Percentiles rank a stretch among this genome's conserved stretches.
phyloP scores from a whole-genome alignment of 805 yeast genomes.

The Ogataea pini region DNA sequence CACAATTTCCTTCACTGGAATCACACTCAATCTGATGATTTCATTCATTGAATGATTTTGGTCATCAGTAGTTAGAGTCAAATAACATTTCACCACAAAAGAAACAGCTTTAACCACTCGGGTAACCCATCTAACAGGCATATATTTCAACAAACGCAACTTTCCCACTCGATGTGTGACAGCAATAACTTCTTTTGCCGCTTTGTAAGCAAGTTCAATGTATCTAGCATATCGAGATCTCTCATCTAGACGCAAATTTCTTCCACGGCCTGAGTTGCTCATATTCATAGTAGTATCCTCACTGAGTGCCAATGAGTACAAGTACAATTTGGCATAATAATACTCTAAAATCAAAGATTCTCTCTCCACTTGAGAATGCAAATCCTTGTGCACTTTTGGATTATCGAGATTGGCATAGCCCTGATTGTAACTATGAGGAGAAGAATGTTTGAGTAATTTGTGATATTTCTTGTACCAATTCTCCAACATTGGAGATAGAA shows the following conservation, averaged over 20 bases:
- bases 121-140: constrained; percentile 93
- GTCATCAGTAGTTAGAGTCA: constrained; percentile 51
- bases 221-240: constrained; percentile 71
- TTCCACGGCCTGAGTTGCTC: constrained; percentile 29
- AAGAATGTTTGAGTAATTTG: constrained; percentile 52
- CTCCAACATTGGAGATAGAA: constrained; percentile 74
- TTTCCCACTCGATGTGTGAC: constrained; percentile 71
- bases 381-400: constrained; percentile 41
- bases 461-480: constrained; percentile 73
- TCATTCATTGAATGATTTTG: constrained; percentile 21
- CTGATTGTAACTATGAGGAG: constrained; percentile 36
- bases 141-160: constrained; percentile 62
- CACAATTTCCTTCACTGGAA: constrained; percentile 70
- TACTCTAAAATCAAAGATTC: constrained; percentile 81
- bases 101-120: constrained; percentile 87
- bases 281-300: constrained; percentile 43
- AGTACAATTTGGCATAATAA: constrained; percentile 79
- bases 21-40: constrained; percentile 55
- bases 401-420: constrained; percentile 18
- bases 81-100: constrained; percentile 81
- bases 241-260: constrained; percentile 60
- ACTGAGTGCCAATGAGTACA: constrained; percentile 78
- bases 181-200: constrained; percentile 77
- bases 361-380: constrained; percentile 50
- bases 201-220: constrained; percentile 76